These are phyloP conservation scores for Paramarasmius palmivorus DNA, from an alignment of 1,284 basidiomycete genomes.

Conservation along the genomic window DNA sequence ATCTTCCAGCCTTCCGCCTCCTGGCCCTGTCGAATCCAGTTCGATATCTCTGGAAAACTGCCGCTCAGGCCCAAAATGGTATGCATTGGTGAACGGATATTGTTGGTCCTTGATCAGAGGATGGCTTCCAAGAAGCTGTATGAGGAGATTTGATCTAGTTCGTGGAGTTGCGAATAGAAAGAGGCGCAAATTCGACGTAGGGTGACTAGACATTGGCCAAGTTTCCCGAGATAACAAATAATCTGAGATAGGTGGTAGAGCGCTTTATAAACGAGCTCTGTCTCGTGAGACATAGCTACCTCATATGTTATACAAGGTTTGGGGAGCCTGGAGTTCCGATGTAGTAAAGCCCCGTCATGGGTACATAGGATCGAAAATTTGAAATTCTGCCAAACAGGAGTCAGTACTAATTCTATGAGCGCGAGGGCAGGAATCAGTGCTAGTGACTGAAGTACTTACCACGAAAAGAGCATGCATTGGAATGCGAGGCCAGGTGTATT, in stretches of 20 bases:
- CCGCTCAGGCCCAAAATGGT: constrained; percentile 10
- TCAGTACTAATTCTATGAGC: too few species aligned
- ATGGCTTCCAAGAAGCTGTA: constrained; percentile 10
- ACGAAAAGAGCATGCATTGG: too few species aligned
- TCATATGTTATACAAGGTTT: too few species aligned
- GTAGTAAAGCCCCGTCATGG: too few species aligned
- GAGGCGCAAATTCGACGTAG: neutral
- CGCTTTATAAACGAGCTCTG: too few species aligned
- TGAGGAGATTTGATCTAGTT: constrained; percentile 15
- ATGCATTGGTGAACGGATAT: constrained; percentile 12
- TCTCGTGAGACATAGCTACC: neutral
- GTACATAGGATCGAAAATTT: too few species aligned
- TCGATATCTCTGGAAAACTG: constrained; percentile 2
- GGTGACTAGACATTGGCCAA: neutral
- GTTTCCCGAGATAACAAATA: neutral
- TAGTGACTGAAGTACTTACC: too few species aligned
- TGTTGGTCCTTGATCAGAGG: constrained; percentile 10
- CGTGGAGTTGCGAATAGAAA: constrained; percentile 14
- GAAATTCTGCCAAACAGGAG: too few species aligned
- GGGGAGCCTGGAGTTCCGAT: too few species aligned
- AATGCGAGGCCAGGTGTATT: too few species aligned
- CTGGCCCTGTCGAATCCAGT: neutral
- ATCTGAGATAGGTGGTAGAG: neutral
- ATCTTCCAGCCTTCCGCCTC: constrained; percentile 1
- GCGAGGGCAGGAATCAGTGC: too few species aligned